phyloP scores from a whole-genome alignment of 768 basidiomycete genomes.

The Mycena crocata region DNA sequence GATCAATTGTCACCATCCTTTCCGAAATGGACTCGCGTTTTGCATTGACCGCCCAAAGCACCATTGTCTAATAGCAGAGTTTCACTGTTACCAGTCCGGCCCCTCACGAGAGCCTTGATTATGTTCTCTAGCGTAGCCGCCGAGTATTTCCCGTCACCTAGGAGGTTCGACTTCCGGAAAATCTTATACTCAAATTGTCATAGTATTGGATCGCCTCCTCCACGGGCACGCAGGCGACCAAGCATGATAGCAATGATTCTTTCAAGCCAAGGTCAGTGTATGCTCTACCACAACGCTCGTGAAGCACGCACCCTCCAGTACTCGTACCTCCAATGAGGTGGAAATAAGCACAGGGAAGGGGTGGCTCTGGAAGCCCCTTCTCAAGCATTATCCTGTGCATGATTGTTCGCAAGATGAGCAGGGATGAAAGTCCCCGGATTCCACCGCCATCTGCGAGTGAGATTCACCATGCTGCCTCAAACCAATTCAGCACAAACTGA shows the following conservation, averaged over 20 bases:
- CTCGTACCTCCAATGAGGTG: neutral
- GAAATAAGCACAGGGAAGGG: neutral
- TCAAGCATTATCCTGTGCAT: neutral
- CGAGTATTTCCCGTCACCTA: neutral
- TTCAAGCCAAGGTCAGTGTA: neutral
- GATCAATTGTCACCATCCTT: neutral
- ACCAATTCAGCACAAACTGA: too few relatives aligned
- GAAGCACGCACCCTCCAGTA: neutral
- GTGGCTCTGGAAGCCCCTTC: neutral
- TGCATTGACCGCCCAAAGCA: neutral
- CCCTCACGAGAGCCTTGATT: neutral
- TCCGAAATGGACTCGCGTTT: neutral
- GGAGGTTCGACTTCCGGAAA: neutral
- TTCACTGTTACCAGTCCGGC: neutral
- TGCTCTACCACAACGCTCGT: neutral
- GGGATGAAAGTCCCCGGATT: neutral
- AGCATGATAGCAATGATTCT: neutral
- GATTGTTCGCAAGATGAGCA: neutral
- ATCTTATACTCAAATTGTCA: neutral
- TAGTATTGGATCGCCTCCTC: neutral
- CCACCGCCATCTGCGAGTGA: neutral
- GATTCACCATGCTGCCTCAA: too few relatives aligned
- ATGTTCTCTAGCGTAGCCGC: neutral
- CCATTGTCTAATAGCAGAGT: neutral
- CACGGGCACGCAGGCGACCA: neutral